Conservation (phyloP, 495 filamentous ascomycete genomes). For the Aspergillus olivimuriae region DNA sequence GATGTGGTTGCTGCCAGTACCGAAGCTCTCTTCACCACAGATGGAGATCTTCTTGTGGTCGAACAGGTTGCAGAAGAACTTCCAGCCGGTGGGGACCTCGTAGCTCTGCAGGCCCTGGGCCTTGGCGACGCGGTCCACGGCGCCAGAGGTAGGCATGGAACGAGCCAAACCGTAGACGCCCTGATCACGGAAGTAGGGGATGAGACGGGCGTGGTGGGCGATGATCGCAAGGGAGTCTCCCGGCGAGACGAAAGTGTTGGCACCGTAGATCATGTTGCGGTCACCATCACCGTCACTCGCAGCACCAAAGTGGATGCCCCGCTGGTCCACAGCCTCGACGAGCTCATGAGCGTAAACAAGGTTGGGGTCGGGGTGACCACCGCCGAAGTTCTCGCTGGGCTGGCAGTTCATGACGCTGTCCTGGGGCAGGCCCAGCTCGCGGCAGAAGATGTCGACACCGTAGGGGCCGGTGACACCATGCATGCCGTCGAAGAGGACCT, state of each 20-base stretch:
- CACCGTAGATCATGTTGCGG: constrained; percentile 99
- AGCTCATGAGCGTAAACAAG: constrained; percentile 96
- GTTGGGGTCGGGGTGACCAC: constrained; percentile 96
- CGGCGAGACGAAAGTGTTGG: constrained; percentile 91
- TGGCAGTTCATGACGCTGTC: constrained; percentile 89
- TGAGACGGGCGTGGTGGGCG: constrained; percentile 85
- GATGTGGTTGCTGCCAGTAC: constrained; percentile 98
- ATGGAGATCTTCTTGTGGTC: constrained; percentile 97
- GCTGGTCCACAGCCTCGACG: constrained; percentile 87
- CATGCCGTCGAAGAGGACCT: constrained; percentile 91
- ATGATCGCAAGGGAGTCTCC: constrained; percentile 97
- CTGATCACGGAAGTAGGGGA: constrained; percentile 96
- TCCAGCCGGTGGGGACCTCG: constrained; percentile 98
- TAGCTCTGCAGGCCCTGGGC: constrained; percentile 88
- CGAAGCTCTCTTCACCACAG: constrained; percentile 97
- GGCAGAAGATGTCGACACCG: constrained; percentile 87
- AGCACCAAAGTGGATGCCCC: constrained; percentile 89
- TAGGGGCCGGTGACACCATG: constrained; percentile 94
- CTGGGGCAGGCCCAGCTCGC: constrained; percentile 73
- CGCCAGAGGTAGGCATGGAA: constrained; percentile 94
- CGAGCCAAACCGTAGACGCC: constrained; percentile 92
- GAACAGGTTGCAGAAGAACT: constrained; percentile 99
- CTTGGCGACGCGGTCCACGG: constrained; percentile 91
- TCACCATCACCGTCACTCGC: constrained; percentile 96
- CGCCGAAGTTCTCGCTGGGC: constrained; percentile 88